phyloP scores from a whole-genome alignment of 176 grass and related monocot genomes.

The Miscanthus lutarioriparius region DNA sequence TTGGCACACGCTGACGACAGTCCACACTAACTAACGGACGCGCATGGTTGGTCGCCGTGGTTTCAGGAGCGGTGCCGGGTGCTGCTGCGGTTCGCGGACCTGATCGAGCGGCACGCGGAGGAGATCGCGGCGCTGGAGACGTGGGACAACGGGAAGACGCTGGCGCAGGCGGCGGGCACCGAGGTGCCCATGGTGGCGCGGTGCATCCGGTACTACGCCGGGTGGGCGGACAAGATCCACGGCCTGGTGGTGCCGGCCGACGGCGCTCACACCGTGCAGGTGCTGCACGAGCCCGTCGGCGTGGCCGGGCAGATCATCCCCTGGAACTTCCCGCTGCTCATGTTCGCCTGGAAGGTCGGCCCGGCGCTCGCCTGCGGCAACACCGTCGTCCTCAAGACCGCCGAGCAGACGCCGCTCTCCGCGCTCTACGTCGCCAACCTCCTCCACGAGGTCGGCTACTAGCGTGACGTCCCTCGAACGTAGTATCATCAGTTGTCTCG shows the following conservation, averaged over 20 bases:
- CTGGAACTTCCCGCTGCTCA: slow-evolving; percentile 92
- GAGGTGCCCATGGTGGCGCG: slow-evolving; percentile 89
- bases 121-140: slow-evolving; percentile 93
- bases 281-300: slow-evolving; percentile 85
- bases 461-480: too few relatives aligned
- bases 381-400: slow-evolving; percentile 79
- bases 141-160: slow-evolving; percentile 92
- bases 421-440: slow-evolving; percentile 68
- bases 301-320: slow-evolving; percentile 87
- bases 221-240: slow-evolving; percentile 93
- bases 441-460: slow-evolving; percentile 50
- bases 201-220: slow-evolving; percentile 82
- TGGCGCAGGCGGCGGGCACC: slow-evolving; percentile 53
- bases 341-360: slow-evolving; percentile 92
- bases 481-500: too few relatives aligned
- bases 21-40: not conserved
- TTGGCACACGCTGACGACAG: not conserved
- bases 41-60: not conserved
- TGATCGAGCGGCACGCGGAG: slow-evolving; percentile 75
- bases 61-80: slow-evolving; percentile 81
- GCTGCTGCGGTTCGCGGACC: slow-evolving; percentile 74
- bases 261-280: slow-evolving; percentile 72
- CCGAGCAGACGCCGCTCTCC: slow-evolving; percentile 91
- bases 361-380: slow-evolving; percentile 91
- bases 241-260: slow-evolving; percentile 79